A percentile compares a stretch with the other conserved stretches of the same genome.
phyloP scores from a whole-genome alignment of 768 basidiomycete species.

The Kwoniella dendrophila region DNA sequence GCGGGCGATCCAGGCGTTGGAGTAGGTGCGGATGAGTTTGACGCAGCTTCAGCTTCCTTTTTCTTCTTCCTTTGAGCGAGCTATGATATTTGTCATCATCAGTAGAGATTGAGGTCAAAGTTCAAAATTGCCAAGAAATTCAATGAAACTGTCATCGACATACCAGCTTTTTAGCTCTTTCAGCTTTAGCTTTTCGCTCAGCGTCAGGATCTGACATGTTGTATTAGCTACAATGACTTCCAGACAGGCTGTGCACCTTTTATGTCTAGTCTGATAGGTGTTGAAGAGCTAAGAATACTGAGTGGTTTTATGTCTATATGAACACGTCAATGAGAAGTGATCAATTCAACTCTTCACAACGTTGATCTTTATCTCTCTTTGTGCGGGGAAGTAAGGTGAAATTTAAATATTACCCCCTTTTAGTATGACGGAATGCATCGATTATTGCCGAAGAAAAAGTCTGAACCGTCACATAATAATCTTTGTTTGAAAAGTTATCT shows the following conservation, averaged over 20 bases:
- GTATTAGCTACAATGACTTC: neutral
- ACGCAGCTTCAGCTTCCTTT: slow-evolving; percentile 18
- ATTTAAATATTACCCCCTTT: slow-evolving; percentile 4
- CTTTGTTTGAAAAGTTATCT: neutral
- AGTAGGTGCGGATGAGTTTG: slow-evolving; percentile 19
- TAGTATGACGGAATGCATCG: neutral
- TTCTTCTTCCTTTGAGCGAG: slow-evolving; percentile 42
- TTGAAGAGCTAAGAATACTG: no score
- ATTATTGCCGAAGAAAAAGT: slow-evolving; percentile 10
- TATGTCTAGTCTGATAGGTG: no score
- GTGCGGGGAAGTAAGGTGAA: slow-evolving; percentile 10
- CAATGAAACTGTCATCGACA: slow-evolving; percentile 6
- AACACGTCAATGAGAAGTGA: slow-evolving; percentile 7
- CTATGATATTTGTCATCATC: slow-evolving; percentile 14
- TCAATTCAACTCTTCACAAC: neutral
- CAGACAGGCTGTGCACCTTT: neutral
- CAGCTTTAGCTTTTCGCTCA: slow-evolving; percentile 54
- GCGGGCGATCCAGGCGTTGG: slow-evolving; percentile 41
- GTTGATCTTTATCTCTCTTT: no score
- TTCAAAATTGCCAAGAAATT: neutral
- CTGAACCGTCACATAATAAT: neutral
- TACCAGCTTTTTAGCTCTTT: slow-evolving; percentile 53
- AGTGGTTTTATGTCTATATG: neutral
- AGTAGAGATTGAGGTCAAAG: neutral
- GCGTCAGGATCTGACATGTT: slow-evolving; percentile 43